Percentiles rank a stretch among this genome's conserved stretches.
Evolutionary conservation across 2,329 filamentous ascomycete species (phyloP).

Genomic region (Thielaviopsis ethacetica): DNA sequence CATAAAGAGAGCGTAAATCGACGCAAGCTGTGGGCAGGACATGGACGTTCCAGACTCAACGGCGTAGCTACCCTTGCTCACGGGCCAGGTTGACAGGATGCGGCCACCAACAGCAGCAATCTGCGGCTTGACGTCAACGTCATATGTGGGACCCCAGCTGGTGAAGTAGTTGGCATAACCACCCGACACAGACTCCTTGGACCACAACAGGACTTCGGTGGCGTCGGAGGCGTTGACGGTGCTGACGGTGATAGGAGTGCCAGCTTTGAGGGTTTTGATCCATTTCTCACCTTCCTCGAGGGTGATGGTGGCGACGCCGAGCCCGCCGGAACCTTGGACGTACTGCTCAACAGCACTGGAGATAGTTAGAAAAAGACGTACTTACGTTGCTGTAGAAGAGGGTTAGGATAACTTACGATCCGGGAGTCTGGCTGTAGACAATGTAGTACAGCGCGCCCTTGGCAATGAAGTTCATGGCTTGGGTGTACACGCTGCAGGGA

Average conservation of each 20-base stretch:
- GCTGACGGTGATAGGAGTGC: neutral
- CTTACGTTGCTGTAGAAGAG: neutral
- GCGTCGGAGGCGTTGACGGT: conserved; percentile 10
- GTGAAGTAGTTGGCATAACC: conserved; percentile 21
- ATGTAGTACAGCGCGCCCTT: neutral
- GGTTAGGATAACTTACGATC: neutral
- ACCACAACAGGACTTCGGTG: conserved; percentile 17
- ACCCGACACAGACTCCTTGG: conserved; percentile 21
- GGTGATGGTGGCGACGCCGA: conserved; percentile 7
- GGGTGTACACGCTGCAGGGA: neutral
- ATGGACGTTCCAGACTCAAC: conserved; percentile 13
- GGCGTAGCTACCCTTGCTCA: conserved; percentile 10
- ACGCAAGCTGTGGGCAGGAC: conserved; percentile 12
- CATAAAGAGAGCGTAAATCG: conserved; percentile 15
- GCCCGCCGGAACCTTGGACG: neutral
- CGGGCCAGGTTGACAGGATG: conserved; percentile 13
- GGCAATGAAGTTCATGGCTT: neutral
- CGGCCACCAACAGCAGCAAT: conserved; percentile 14
- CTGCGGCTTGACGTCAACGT: conserved; percentile 13
- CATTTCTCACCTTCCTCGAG: conserved; percentile 4
- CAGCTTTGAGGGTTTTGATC: neutral
- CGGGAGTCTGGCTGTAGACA: neutral
- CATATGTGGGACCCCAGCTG: conserved; percentile 13
- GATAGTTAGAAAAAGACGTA: neutral
- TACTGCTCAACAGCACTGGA: neutral